Base-by-base conservation (phyloP, 768 basidiomycete genomes). In the Hygrocybe coccinea region DNA sequence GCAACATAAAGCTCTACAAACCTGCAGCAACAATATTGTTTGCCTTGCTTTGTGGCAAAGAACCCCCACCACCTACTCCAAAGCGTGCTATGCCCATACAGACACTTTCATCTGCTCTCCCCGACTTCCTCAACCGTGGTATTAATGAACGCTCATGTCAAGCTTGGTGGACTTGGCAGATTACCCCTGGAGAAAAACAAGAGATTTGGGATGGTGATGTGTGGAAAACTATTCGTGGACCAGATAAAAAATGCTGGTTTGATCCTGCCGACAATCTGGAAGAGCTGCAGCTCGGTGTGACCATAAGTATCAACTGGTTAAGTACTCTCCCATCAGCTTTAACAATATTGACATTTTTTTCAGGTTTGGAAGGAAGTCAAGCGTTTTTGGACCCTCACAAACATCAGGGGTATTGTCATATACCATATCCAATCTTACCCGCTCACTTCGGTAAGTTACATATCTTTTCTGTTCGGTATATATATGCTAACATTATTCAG, bases 351-450 rank as follows among this genome's bases (percentile, higher is more conserved):
- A 48, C 37, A 19, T 50, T 9, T 9, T 41, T 3, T 39, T 52
- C n/a, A 59, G 62, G 60, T 60, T 60, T 46, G 50, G 49, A 12
- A 33, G 52, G 1, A 61, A 59, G 12, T 57, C 46, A 2, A 64
- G 61, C 37, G 43, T 24, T 15, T 64, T 55, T 52, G 58, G 61
- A 1, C 63, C 64, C 0, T 58, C 54, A 34, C 61, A 64, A 34
- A 62, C 63, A 17, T 64, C 63, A 1, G 63, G 64, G n/a, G 63
- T 61, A 3, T 24, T 64, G 41, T 64, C 63, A 8, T 58, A 61
- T n/a, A 47, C 56, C 49, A 33, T 65, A 17, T 58, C 60, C 5
- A 66, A 66, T 53, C 43, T 66, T 1, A 24, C 36, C 8, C 39
- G 34, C 4, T 36, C 54, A 3, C 43, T 64, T 6, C 41, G 60